These are phyloP conservation scores for Termitomyces sp. DNA, from an alignment of 768 basidiomycete species.

Conservation along the genomic window DNA sequence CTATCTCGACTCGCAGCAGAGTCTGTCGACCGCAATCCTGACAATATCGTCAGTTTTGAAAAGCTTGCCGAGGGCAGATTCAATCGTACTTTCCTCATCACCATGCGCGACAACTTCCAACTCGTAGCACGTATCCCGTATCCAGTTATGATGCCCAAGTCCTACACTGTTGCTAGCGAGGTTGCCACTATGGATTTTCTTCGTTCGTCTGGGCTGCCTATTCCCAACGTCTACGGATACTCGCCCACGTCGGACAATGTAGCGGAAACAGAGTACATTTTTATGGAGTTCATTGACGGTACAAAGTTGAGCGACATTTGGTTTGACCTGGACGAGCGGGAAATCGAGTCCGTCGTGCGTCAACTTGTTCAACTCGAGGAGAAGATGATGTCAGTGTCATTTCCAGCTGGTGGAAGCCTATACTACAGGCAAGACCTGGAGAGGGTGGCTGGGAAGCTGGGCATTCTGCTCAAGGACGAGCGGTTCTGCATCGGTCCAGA, in stretches of 20 bases:
- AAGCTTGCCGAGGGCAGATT: slow-evolving; percentile 23
- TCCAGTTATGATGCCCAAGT: slow-evolving; percentile 31
- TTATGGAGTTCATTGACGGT: slow-evolving; percentile 19
- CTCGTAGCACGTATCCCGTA: slow-evolving; percentile 42
- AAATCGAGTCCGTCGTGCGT: slow-evolving; percentile 37
- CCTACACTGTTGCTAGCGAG: slow-evolving; percentile 39
- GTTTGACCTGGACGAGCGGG: slow-evolving; percentile 30
- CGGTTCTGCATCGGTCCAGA: too few species aligned
- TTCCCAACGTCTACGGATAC: slow-evolving; percentile 40
- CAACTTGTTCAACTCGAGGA: slow-evolving; percentile 46
- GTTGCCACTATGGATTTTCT: slow-evolving; percentile 41
- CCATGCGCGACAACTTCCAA: slow-evolving; percentile 28
- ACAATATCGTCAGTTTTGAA: slow-evolving; percentile 29
- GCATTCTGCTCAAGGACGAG: slow-evolving; percentile 16
- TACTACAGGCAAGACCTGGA: slow-evolving; percentile 44
- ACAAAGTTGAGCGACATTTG: slow-evolving; percentile 38
- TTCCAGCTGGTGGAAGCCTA: slow-evolving; percentile 15
- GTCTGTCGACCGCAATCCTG: slow-evolving; percentile 26
- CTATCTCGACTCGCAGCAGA: slow-evolving; percentile 23
- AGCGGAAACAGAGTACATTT: slow-evolving; percentile 39
- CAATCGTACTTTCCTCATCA: slow-evolving; percentile 41
- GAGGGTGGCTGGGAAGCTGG: slow-evolving; percentile 27
- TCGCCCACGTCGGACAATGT: slow-evolving; percentile 34
- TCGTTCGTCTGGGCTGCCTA: slow-evolving; percentile 33
- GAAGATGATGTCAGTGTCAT: slow-evolving; percentile 42